Evolutionary conservation across 1,284 basidiomycete genomes (phyloP).

Genomic region (Sparassis latifolia): DNA sequence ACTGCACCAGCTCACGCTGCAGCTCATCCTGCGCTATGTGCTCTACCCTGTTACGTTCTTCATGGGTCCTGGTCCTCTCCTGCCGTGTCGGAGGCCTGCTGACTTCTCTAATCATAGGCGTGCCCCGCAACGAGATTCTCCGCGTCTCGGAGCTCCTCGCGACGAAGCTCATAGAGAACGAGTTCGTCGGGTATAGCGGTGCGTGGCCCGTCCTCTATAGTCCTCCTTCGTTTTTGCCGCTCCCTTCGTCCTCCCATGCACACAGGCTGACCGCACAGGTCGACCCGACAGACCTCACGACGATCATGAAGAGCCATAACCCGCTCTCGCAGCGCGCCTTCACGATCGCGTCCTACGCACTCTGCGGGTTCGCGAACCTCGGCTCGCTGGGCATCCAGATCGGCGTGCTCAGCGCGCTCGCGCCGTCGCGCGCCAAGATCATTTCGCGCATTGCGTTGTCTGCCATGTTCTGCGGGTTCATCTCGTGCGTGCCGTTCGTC

Average conservation of each 20-base stretch:
- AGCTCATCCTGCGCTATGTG: slow-evolving; percentile 81
- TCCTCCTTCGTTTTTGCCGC: background rate
- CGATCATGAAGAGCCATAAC: slow-evolving; percentile 39
- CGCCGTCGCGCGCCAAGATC: slow-evolving; percentile 66
- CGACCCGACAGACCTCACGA: slow-evolving; percentile 37
- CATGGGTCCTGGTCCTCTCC: slow-evolving; percentile 38
- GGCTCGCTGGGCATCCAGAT: slow-evolving; percentile 86
- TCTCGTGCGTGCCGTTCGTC: slow-evolving; percentile 34
- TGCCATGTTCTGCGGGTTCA: slow-evolving; percentile 78
- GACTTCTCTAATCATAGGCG: slow-evolving; percentile 31
- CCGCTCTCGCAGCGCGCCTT: slow-evolving; percentile 68
- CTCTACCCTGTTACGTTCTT: slow-evolving; percentile 87
- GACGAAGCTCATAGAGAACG: slow-evolving; percentile 83
- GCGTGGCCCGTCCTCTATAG: slow-evolving; percentile 10
- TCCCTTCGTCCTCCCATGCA: background rate
- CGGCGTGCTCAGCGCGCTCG: slow-evolving; percentile 80
- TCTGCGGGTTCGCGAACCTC: slow-evolving; percentile 89
- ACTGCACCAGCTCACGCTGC: slow-evolving; percentile 75
- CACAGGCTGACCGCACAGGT: background rate
- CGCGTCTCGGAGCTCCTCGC: slow-evolving; percentile 76
- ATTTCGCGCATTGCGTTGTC: slow-evolving; percentile 70
- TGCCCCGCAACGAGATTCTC: slow-evolving; percentile 68
- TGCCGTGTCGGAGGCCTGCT: background rate
- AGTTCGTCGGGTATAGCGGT: slow-evolving; percentile 76
- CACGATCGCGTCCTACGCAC: slow-evolving; percentile 76